Conservation (phyloP, 768 basidiomycete species). For the Ramaria sp. region DNA sequence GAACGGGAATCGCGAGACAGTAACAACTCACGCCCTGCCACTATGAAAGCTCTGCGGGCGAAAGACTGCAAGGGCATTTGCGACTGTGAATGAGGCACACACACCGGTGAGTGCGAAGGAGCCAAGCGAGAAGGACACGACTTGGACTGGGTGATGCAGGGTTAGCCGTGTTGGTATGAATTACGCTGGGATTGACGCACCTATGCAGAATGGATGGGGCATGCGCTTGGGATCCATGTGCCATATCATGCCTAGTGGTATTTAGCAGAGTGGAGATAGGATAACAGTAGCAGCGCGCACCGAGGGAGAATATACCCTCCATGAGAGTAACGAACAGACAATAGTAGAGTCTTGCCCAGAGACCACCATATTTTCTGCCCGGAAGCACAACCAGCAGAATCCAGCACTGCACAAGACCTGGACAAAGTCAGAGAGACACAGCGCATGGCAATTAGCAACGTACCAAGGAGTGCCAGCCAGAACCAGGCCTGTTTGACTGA, state of each 20-base stretch:
- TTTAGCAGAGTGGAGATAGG: too few relatives aligned
- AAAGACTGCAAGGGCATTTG: slow-evolving; percentile 28
- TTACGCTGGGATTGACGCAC: slow-evolving; percentile 23
- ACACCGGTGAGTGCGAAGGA: slow-evolving; percentile 36
- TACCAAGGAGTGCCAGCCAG: slow-evolving; percentile 44
- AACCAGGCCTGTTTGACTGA: slow-evolving; percentile 51
- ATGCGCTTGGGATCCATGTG: slow-evolving; percentile 50
- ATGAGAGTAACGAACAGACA: slow-evolving; percentile 39
- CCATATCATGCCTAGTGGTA: slow-evolving; percentile 45
- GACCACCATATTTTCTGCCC: slow-evolving; percentile 24
- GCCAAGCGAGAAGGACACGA: slow-evolving; percentile 31
- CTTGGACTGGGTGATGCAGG: slow-evolving; percentile 30
- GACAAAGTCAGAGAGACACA: background rate
- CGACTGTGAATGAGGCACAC: slow-evolving; percentile 33
- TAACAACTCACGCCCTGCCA: slow-evolving; percentile 9
- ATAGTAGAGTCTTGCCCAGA: slow-evolving; percentile 42
- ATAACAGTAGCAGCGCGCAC: slow-evolving; percentile 19
- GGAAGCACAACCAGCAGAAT: slow-evolving; percentile 36
- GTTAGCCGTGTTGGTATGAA: slow-evolving; percentile 12
- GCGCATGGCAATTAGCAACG: background rate
- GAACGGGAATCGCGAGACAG: background rate
- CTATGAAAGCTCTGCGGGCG: slow-evolving; percentile 34
- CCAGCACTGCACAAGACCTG: slow-evolving; percentile 45
- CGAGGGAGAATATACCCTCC: slow-evolving; percentile 49
- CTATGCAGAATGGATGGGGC: slow-evolving; percentile 47